Conservation (phyloP, 2,329 filamentous ascomycete genomes). For the Lomentospora prolificans region DNA sequence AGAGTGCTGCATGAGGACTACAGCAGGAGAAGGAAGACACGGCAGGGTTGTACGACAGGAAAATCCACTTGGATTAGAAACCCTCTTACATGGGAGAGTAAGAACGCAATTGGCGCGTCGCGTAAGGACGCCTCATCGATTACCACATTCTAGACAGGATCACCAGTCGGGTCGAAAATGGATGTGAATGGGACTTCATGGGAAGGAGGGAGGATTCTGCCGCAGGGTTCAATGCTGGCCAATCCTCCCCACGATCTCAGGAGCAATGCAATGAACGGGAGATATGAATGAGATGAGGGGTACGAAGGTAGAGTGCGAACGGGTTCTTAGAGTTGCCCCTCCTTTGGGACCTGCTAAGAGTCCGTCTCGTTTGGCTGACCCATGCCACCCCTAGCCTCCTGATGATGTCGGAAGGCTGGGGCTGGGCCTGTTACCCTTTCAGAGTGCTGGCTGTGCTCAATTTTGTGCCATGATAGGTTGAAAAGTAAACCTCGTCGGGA, state of each 20-base stretch:
- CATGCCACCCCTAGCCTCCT: background rate
- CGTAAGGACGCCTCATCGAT: background rate
- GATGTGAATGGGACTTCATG: background rate
- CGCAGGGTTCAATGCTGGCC: background rate
- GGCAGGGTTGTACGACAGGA: background rate
- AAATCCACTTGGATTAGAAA: background rate
- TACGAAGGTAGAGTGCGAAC: background rate
- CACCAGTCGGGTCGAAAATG: background rate
- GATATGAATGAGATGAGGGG: background rate
- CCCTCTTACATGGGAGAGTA: background rate
- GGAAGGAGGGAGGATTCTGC: background rate
- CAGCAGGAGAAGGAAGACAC: background rate
- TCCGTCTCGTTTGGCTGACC: background rate
- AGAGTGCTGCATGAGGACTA: constrained; percentile 2
- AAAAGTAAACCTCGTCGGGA: no score
- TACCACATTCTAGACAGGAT: background rate
- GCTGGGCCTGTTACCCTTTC: no score
- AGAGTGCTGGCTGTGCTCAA: no score
- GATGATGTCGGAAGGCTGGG: no score
- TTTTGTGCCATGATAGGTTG: no score
- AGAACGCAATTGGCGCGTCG: background rate
- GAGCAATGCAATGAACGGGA: background rate
- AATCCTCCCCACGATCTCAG: background rate
- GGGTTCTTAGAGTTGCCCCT: background rate
- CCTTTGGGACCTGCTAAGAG: background rate